Conservation (phyloP, 2,329 filamentous ascomycete species). For the Fusarium austroafricanum region DNA sequence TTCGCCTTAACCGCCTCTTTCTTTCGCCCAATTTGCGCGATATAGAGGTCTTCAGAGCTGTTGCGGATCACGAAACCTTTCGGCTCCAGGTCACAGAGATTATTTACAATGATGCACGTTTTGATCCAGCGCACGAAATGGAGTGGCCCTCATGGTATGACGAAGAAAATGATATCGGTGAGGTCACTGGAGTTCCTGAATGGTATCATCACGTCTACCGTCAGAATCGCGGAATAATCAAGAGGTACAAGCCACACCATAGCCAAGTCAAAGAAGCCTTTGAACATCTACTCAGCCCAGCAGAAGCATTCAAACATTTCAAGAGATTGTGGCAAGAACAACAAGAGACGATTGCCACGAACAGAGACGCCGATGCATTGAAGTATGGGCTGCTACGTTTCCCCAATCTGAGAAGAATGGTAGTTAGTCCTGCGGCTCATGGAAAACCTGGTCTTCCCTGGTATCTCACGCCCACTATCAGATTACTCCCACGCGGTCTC, state of each 20-base stretch:
- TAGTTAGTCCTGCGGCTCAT: conserved; percentile 55
- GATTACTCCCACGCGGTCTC: conserved; percentile 46
- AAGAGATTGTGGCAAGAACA: conserved; percentile 51
- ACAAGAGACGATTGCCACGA: conserved; percentile 45
- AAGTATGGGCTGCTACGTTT: conserved; percentile 48
- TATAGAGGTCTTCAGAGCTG: conserved; percentile 29
- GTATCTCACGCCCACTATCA: conserved; percentile 49
- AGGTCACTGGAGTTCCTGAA: neutral
- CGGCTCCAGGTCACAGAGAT: too few species aligned
- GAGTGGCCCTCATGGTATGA: neutral
- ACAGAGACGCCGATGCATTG: conserved; percentile 49
- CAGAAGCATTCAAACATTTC: conserved; percentile 48
- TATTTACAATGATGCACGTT: too few species aligned
- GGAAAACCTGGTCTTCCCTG: conserved; percentile 50
- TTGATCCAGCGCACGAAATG: too few species aligned
- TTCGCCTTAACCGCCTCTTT: conserved; percentile 24
- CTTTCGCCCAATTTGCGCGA: conserved; percentile 26
- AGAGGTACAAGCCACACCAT: neutral
- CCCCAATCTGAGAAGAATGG: conserved; percentile 51
- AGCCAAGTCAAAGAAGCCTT: neutral
- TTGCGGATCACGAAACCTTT: conserved; percentile 31
- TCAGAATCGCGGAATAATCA: accelerated
- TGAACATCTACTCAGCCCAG: neutral
- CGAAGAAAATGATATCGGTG: neutral
- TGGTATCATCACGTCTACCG: neutral